phyloP scores from a whole-genome alignment of 2,329 filamentous ascomycete genomes.

The Aureobasidium sp. region DNA sequence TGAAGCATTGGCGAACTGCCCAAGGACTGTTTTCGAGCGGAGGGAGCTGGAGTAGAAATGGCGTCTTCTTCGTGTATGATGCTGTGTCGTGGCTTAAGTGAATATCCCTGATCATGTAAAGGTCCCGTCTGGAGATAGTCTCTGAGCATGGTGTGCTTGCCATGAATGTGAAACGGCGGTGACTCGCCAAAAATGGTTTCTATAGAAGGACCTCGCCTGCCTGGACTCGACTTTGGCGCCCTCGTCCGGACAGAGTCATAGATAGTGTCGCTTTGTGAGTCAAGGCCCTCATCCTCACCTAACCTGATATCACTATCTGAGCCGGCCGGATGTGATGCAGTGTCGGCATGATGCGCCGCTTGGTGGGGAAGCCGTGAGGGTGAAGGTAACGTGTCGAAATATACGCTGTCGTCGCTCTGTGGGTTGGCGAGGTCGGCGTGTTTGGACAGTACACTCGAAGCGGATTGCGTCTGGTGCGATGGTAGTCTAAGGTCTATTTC shows the following conservation, averaged over 20 bases:
- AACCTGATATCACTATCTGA: slow-evolving; percentile 62
- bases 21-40: slow-evolving; percentile 30
- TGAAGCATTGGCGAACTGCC: slow-evolving; percentile 27
- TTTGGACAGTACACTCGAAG: background rate
- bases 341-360: slow-evolving; percentile 38
- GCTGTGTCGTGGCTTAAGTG: slow-evolving; percentile 31
- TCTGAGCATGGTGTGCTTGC: slow-evolving; percentile 31
- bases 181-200: slow-evolving; percentile 79
- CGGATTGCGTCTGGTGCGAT: background rate
- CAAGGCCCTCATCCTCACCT: slow-evolving; percentile 67
- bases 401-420: slow-evolving; percentile 36
- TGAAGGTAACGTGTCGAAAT: slow-evolving; percentile 24
- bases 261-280: slow-evolving; percentile 66
- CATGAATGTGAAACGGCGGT: slow-evolving; percentile 10
- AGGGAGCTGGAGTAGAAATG: slow-evolving; percentile 38
- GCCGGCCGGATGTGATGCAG: slow-evolving; percentile 52
- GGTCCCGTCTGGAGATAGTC: slow-evolving; percentile 41
- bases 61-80: slow-evolving; percentile 44
- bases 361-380: background rate
- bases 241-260: slow-evolving; percentile 69
- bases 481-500: slow-evolving; percentile 8
- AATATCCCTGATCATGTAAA: slow-evolving; percentile 30
- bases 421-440: background rate
- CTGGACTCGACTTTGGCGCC: slow-evolving; percentile 56
- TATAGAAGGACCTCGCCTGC: slow-evolving; percentile 59